Evolutionary conservation across 2,329 filamentous ascomycete genomes (phyloP), one percentile per base, ranked within the genome.

Genomic region (Cercospora janseana): DNA sequence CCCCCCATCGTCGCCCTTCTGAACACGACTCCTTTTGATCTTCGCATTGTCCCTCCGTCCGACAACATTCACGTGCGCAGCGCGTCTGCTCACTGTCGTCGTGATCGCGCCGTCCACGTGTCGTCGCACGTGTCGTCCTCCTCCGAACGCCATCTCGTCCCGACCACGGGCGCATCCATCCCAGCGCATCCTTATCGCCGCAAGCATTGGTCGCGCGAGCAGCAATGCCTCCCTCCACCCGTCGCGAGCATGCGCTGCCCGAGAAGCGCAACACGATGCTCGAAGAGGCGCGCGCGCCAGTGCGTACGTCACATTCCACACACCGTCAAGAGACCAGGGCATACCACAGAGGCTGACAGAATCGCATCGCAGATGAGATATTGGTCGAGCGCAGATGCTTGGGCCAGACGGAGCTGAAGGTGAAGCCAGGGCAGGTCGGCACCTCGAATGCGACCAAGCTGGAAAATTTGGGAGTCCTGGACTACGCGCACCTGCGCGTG

Each of bases 401-500:
- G 37, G 93, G 92, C 38, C 91, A 95, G 73, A 98, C 93, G 18
- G 87, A 94, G 71, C 79, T 98, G 57, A 84, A 85, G 7, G 83
- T 91, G 45, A 93, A 90, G 74, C 83, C 89, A 63, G 83, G 85
- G 26, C 83, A 86, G 61, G 75, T 85, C n/a, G 82, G 81, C 52
- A 81, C 81, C 7, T 79, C 80, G 29, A 86, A 83, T 69, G 85
- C 88, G 57, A 81, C 83, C 49, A 88, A 88, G 67, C 77, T 82
- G 38, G 79, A 85, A 59, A 83, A 86, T 60, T 76, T 93, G 54
- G 89, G 88, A 44, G 82, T 85, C 38, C 95, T 98, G 68, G 93
- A 97, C 71, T 98, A 98, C 70, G 92, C 91, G 58, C 93, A 98
- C 69, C 79, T 98, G 42, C 87, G 92, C 65, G 92, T 91, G 54